Evolutionary conservation across 257 asterid species (phyloP).

Genomic region (Petunia axillaris): DNA sequence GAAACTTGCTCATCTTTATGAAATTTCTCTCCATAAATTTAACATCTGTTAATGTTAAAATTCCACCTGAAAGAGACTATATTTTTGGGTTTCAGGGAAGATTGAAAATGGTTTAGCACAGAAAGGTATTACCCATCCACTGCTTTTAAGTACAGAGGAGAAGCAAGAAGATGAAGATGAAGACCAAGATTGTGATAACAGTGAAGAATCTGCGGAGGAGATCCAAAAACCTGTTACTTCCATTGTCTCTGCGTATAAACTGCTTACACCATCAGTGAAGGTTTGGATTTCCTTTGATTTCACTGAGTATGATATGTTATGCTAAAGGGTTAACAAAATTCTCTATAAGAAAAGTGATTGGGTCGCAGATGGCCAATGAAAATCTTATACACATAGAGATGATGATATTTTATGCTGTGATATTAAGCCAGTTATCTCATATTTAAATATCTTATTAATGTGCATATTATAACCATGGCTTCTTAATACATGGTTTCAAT

Average conservation of each 20-base stretch:
- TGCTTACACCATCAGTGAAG: constrained; percentile 96
- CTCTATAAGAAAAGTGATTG: neutral
- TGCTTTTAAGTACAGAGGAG: constrained; percentile 56
- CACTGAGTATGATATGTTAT: neutral
- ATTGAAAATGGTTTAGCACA: constrained; percentile 60
- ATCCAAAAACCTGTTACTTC: constrained; percentile 83
- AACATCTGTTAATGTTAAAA: neutral
- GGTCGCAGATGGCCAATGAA: neutral
- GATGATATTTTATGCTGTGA: neutral
- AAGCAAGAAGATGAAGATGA: constrained; percentile 58
- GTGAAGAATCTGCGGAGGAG: constrained; percentile 86
- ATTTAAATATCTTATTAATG: neutral
- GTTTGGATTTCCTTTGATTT: constrained; percentile 36
- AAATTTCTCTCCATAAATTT: neutral
- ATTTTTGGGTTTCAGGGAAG: neutral
- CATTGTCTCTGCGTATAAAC: constrained; percentile 71
- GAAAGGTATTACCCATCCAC: constrained; percentile 77
- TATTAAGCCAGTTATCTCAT: neutral
- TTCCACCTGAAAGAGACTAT: constrained; percentile 20
- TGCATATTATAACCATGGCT: neutral
- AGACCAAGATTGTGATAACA: constrained; percentile 69
- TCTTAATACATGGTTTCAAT: neutral
- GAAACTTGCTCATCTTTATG: neutral
- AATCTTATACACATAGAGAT: neutral
- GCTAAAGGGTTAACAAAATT: neutral